Evolutionary conservation across 768 basidiomycete genomes (phyloP), one percentile per base, ranked within the genome.

Genomic region (Trametes sanguinea): DNA sequence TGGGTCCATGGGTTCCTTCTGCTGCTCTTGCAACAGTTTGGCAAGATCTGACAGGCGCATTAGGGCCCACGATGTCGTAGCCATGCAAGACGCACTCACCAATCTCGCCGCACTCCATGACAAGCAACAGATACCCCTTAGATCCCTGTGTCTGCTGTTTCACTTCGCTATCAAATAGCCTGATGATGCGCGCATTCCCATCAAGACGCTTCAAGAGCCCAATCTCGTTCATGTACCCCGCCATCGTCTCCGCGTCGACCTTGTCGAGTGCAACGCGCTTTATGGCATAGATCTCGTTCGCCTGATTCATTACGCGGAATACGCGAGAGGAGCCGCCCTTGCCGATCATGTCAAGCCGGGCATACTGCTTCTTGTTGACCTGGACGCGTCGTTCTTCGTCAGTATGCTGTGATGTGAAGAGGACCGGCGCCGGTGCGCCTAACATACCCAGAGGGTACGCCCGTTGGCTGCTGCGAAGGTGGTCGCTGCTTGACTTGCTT

Each of bases 21-120:
- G 83, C 73, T 94, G 90, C 69, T 96, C 93, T 64, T 85, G 84
- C 61, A 99, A 74, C 59, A 99, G 75, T 65, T 84, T 84, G 43
- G 94, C 89, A 55, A 98, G 79, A 75, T 98, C 96, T 73, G 56
- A 37, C 6, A 37, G 6, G 11, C 35, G 17, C 44, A 27, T 13
- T 22, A 39, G n/a, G 7, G 14, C 35, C 22, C 22, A 22, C 22
- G 22, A 22, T 22, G 22, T 22, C 22, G 22, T 22, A 22, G 37
- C 39, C 50, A 11, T 2, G 2, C 16, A 42, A 46, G 43, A 59
- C 43, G 51, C 35, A 70, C 75, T 57, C 52, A 76, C 75, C 75
- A 42, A 94, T 85, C 77, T 99, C 96, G 7, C 96, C 96, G 63
- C 90, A 94, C 72, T 99, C 96, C 94, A 99, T 95, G 4, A 98